Evolutionary conservation across 768 basidiomycete species (phyloP).

Genomic region (Amanita muscaria): DNA sequence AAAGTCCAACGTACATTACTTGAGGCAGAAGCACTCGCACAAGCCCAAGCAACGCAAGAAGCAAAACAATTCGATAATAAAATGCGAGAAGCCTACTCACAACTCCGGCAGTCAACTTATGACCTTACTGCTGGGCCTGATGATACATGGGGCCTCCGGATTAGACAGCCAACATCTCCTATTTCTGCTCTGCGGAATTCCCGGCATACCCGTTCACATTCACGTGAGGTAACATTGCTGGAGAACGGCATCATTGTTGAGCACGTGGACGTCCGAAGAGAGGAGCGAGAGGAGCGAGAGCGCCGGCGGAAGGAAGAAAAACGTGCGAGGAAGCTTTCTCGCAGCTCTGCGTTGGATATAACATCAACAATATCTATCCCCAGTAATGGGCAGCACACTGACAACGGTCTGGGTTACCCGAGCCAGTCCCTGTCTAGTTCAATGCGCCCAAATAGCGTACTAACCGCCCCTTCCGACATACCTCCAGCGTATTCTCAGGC

Average conservation of each 20-base stretch:
- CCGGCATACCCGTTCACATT: constrained; percentile 40
- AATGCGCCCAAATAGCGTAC: constrained; percentile 50
- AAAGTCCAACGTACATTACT: constrained; percentile 72
- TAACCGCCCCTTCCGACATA: constrained; percentile 51
- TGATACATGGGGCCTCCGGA: constrained; percentile 58
- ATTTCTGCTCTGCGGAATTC: constrained; percentile 25
- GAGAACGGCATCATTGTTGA: constrained; percentile 89
- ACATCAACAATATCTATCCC: constrained; percentile 64
- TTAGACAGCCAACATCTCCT: constrained; percentile 51
- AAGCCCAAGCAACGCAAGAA: constrained; percentile 70
- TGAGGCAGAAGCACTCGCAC: constrained; percentile 75
- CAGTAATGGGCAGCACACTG: constrained; percentile 45
- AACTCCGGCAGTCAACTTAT: constrained; percentile 71
- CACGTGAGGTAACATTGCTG: constrained; percentile 70
- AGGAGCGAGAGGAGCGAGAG: constrained; percentile 69
- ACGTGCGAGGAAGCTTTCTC: constrained; percentile 66
- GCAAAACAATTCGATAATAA: constrained; percentile 65
- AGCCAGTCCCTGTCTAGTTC: constrained; percentile 47
- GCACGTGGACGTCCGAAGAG: constrained; percentile 73
- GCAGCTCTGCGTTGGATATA: constrained; percentile 62
- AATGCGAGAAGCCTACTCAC: constrained; percentile 74
- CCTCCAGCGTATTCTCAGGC: constrained; percentile 68
- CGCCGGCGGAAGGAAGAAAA: constrained; percentile 62
- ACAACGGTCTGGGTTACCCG: constrained; percentile 55
- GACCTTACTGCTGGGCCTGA: constrained; percentile 51